Evolutionary conservation across 1,284 basidiomycete species (phyloP).

Genomic region (Stygiomarasmius scandens): DNA sequence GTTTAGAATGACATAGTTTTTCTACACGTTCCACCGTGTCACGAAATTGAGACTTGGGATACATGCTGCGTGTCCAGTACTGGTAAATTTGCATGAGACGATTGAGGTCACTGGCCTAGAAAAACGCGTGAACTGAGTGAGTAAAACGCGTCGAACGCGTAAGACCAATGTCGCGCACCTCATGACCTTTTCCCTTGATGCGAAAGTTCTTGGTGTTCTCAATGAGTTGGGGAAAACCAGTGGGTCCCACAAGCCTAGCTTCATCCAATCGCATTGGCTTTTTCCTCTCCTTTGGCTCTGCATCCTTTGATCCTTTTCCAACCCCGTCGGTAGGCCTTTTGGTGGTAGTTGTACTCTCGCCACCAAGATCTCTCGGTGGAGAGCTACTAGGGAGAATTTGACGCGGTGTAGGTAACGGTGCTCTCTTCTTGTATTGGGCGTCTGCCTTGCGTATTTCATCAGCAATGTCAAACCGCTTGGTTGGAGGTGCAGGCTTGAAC

Average conservation of each 20-base stretch:
- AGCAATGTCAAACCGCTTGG: constrained; percentile 52
- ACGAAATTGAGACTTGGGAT: constrained; percentile 82
- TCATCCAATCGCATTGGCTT: constrained; percentile 71
- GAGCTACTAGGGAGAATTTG: constrained; percentile 52
- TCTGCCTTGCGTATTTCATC: constrained; percentile 57
- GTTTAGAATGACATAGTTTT: constrained; percentile 79
- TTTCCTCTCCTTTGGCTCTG: constrained; percentile 50
- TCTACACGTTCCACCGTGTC: constrained; percentile 85
- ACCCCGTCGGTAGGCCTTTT: constrained; percentile 14
- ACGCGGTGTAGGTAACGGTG: constrained; percentile 37
- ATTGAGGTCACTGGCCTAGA: constrained; percentile 75
- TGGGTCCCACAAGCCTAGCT: constrained; percentile 65
- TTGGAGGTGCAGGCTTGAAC: constrained; percentile 38
- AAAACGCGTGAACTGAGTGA: constrained; percentile 6
- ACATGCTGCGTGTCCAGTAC: constrained; percentile 91
- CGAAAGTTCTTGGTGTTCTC: constrained; percentile 75
- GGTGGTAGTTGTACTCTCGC: constrained; percentile 19
- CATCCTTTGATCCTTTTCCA: constrained; percentile 30
- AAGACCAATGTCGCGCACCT: constrained; percentile 52
- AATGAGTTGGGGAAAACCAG: constrained; percentile 80
- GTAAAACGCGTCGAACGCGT: neutral
- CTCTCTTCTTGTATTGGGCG: constrained; percentile 36
- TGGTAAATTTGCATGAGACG: constrained; percentile 83
- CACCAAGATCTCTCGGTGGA: constrained; percentile 39
- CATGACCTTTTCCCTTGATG: constrained; percentile 85